phyloP scores from a whole-genome alignment of 2,329 filamentous ascomycete genomes.

The Dothideomycetes sp. region DNA sequence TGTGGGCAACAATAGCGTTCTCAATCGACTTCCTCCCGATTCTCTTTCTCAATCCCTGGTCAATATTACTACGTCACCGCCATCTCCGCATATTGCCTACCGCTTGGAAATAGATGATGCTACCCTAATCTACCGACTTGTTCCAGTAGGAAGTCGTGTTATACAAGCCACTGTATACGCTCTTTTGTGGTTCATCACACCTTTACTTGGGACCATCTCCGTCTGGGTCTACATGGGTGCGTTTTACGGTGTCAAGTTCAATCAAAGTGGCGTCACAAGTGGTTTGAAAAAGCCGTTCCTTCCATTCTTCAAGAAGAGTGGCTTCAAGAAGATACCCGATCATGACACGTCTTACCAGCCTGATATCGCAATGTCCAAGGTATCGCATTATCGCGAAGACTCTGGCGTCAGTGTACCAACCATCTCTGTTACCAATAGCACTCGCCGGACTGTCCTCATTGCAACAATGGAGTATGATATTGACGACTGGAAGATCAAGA shows the following conservation, averaged over 20 bases:
- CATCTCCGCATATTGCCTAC: slow-evolving; percentile 45
- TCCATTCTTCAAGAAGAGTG: slow-evolving; percentile 1
- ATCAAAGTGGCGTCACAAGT: slow-evolving; percentile 44
- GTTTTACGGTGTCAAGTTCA: slow-evolving; percentile 55
- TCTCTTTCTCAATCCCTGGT: slow-evolving; percentile 44
- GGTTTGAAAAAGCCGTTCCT: slow-evolving; percentile 13
- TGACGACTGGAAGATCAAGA: slow-evolving; percentile 58
- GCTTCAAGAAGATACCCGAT: background rate
- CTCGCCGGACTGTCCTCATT: slow-evolving; percentile 48
- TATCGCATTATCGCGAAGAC: too few species aligned
- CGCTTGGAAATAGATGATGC: slow-evolving; percentile 45
- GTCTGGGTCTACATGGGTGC: slow-evolving; percentile 48
- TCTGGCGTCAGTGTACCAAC: too few species aligned
- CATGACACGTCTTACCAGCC: background rate
- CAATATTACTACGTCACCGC: slow-evolving; percentile 47
- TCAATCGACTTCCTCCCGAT: slow-evolving; percentile 52
- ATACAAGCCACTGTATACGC: slow-evolving; percentile 44
- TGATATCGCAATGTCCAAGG: background rate
- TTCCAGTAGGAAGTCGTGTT: slow-evolving; percentile 43
- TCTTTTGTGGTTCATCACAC: slow-evolving; percentile 43
- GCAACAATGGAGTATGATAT: slow-evolving; percentile 65
- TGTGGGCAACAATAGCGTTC: slow-evolving; percentile 46
- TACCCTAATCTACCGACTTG: slow-evolving; percentile 38
- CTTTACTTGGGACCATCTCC: slow-evolving; percentile 37
- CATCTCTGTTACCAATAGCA: too few species aligned